These are phyloP conservation scores for Suillus lakei DNA, from an alignment of 768 basidiomycete species.

Conservation along the genomic window DNA sequence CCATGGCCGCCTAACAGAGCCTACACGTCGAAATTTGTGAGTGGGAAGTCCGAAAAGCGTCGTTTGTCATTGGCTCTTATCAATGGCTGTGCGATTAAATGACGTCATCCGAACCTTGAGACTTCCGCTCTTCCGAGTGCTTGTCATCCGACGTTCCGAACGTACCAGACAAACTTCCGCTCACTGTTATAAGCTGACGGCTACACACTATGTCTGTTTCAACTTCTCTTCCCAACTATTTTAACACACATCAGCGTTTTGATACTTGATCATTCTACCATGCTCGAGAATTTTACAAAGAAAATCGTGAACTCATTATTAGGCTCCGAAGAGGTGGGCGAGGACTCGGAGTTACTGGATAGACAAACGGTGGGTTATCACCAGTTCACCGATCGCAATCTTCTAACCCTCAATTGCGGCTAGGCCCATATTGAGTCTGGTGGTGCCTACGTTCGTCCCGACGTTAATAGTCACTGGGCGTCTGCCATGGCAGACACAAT, in stretches of 20 bases:
- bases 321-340: background rate
- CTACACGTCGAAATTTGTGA: too few relatives aligned
- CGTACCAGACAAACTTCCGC: background rate
- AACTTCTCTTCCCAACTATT: too few relatives aligned
- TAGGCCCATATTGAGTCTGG: background rate
- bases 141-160: background rate
- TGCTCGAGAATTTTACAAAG: conserved; percentile 21
- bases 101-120: background rate
- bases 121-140: conserved; percentile 1
- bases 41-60: too few relatives aligned
- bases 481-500: conserved; percentile 13
- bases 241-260: background rate
- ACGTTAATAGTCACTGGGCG: conserved; percentile 14
- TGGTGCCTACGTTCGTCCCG: background rate
- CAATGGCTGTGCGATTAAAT: background rate
- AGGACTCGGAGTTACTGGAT: background rate
- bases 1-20: too few relatives aligned
- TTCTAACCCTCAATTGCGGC: background rate
- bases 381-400: background rate
- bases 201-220: background rate
- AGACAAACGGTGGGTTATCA: background rate
- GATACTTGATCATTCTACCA: background rate
- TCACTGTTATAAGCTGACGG: background rate
- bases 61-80: too few relatives aligned
- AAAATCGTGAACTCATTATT: conserved; percentile 4